Percentiles rank a stretch among this genome's conserved stretches.
These are phyloP conservation scores for Punica granatum DNA, from an alignment of 345 rosid genomes.

Conservation along the genomic window DNA sequence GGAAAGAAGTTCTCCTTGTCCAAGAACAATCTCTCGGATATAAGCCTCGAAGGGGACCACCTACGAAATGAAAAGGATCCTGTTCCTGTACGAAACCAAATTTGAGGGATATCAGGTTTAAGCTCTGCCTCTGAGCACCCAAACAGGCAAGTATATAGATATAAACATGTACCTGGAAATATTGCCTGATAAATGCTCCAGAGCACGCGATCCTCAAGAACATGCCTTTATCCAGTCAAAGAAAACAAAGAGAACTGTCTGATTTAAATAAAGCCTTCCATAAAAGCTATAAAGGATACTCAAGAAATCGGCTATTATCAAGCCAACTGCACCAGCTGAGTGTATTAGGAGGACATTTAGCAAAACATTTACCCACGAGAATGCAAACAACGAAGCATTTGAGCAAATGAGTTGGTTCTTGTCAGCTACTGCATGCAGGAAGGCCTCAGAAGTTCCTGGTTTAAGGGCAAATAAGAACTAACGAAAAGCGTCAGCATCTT, in stretches of 20 bases:
- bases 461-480: slow-evolving; percentile 27
- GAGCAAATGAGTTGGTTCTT: slow-evolving; percentile 72
- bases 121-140: slow-evolving; percentile 3
- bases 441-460: slow-evolving; percentile 94
- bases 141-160: background rate
- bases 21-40: slow-evolving; percentile 34
- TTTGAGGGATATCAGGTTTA: slow-evolving; percentile 6
- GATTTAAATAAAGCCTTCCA: background rate
- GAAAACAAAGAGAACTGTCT: background rate
- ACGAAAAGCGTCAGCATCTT: slow-evolving; percentile 18
- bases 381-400: slow-evolving; percentile 64
- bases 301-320: slow-evolving; percentile 74
- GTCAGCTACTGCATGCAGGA: slow-evolving; percentile 84
- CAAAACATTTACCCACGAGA: slow-evolving; percentile 54
- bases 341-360: slow-evolving; percentile 57
- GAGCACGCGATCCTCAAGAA: slow-evolving; percentile 67
- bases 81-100: slow-evolving; percentile 15
- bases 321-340: slow-evolving; percentile 80
- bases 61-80: slow-evolving; percentile 59
- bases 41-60: slow-evolving; percentile 67
- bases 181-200: slow-evolving; percentile 51
- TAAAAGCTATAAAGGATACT: slow-evolving; percentile 54
- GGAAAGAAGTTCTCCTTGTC: slow-evolving; percentile 53
- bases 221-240: slow-evolving; percentile 73
- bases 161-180: slow-evolving; percentile 54